Conservation (phyloP, 495 filamentous ascomycete species). For the Penicillium argentinense region DNA sequence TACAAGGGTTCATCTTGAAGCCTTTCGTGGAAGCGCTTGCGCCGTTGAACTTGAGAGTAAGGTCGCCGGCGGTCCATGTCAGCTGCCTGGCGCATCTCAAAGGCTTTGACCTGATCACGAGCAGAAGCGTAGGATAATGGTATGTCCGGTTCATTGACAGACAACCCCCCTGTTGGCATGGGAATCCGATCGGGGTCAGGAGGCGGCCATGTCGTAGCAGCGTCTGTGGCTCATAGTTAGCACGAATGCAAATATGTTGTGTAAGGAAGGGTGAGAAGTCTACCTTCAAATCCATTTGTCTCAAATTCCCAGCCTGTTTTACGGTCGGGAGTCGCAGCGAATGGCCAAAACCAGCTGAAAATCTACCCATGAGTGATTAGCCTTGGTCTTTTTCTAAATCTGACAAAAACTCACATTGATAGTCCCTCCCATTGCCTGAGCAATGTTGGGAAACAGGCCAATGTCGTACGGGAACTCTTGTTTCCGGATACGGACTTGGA, state of each 20-base stretch:
- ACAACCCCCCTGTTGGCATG: constrained; percentile 31
- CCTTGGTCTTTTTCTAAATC: background rate
- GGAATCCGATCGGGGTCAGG: constrained; percentile 83
- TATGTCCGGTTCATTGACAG: constrained; percentile 27
- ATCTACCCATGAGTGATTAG: constrained; percentile 27
- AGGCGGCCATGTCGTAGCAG: constrained; percentile 74
- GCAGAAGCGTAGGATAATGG: constrained; percentile 35
- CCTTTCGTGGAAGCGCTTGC: constrained; percentile 53
- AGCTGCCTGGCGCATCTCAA: constrained; percentile 54
- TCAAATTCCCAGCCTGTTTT: constrained; percentile 65
- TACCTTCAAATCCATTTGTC: constrained; percentile 85
- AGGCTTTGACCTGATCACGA: constrained; percentile 53
- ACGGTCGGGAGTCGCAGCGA: constrained; percentile 55
- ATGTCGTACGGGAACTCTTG: constrained; percentile 94
- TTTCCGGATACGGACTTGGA: constrained; percentile 51
- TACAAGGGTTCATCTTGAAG: constrained; percentile 34
- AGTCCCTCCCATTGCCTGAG: constrained; percentile 70
- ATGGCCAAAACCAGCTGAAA: constrained; percentile 65
- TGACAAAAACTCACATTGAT: constrained; percentile 34
- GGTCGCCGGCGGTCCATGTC: constrained; percentile 47
- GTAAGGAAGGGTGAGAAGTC: constrained; percentile 4
- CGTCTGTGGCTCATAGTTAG: constrained; percentile 32
- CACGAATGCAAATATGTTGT: background rate
- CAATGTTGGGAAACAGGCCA: constrained; percentile 78
- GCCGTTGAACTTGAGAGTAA: constrained; percentile 35